These are phyloP conservation scores for Triticum urartu DNA, from an alignment of 176 grass and related monocot species.

Conservation along the genomic window DNA sequence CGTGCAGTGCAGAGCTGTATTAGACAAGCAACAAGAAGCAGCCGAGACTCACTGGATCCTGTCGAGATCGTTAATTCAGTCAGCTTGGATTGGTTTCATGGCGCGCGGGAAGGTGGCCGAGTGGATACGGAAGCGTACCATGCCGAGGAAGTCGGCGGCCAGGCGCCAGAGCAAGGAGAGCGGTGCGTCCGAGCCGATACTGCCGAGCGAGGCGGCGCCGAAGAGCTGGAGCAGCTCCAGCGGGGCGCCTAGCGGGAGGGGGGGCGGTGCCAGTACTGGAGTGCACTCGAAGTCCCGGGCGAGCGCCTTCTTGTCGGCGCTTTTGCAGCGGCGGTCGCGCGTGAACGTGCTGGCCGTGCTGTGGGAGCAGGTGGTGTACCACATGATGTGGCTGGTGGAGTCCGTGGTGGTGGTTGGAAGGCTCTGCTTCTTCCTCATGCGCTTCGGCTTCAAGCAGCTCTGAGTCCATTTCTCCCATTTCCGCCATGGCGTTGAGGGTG, in stretches of 20 bases:
- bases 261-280: too few species aligned
- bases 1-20: not conserved
- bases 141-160: not conserved
- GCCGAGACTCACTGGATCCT: too few species aligned
- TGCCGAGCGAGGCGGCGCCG: not conserved
- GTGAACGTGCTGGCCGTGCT: constrained; percentile 6
- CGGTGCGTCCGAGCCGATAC: not conserved
- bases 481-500: too few species aligned
- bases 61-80: too few species aligned
- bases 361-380: constrained; percentile 41
- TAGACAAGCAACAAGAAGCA: not conserved
- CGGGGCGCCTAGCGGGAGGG: not conserved
- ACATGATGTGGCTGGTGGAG: constrained; percentile 65
- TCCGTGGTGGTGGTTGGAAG: constrained; percentile 49
- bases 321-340: constrained; percentile 15
- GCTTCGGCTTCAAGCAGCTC: constrained; percentile 53
- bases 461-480: not conserved
- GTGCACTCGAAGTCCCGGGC: not conserved
- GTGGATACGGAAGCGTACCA: constrained; percentile 37
- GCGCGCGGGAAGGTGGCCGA: constrained; percentile 23
- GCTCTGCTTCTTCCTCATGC: constrained; percentile 56
- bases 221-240: not conserved
- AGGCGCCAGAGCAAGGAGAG: not conserved
- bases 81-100: not conserved
- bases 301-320: not conserved